phyloP scores from a whole-genome alignment of 192 early-diverging fungal genomes.

The Piromyces sp. region DNA sequence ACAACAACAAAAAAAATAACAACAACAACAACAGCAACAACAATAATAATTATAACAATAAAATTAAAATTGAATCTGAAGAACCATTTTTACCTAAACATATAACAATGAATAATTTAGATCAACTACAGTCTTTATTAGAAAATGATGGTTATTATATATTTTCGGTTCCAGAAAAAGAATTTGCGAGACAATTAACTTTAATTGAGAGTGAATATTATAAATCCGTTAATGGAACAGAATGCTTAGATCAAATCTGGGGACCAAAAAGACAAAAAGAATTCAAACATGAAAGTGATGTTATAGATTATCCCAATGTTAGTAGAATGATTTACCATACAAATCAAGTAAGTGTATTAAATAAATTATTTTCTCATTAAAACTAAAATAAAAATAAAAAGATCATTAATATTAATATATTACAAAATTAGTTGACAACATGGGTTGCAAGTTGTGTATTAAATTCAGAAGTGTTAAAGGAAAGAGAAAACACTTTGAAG shows the following conservation, averaged over 20 bases:
- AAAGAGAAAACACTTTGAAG: not conserved
- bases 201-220: slow-evolving; percentile 26
- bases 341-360: slow-evolving; percentile 16
- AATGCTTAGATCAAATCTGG: slow-evolving; percentile 41
- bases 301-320: slow-evolving; percentile 5
- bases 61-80: not conserved
- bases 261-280: slow-evolving; percentile 8
- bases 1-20: too few relatives aligned
- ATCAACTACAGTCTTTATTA: not conserved
- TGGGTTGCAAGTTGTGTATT: slow-evolving; percentile 2
- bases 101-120: not conserved
- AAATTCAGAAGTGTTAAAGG: slow-evolving; percentile 17
- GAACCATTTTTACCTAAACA: not conserved
- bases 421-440: not conserved
- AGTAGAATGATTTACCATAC: slow-evolving; percentile 31
- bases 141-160: not conserved
- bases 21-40: too few relatives aligned
- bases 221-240: slow-evolving; percentile 16
- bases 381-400: too few relatives aligned
- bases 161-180: slow-evolving; percentile 1
- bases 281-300: not conserved
- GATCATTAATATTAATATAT: too few relatives aligned
- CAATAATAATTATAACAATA: too few relatives aligned
- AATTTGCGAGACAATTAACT: slow-evolving; percentile 33
- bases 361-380: not conserved